Evolutionary conservation across 1,139 yeast species (phyloP).

Genomic region (Hyphopichia fennica): DNA sequence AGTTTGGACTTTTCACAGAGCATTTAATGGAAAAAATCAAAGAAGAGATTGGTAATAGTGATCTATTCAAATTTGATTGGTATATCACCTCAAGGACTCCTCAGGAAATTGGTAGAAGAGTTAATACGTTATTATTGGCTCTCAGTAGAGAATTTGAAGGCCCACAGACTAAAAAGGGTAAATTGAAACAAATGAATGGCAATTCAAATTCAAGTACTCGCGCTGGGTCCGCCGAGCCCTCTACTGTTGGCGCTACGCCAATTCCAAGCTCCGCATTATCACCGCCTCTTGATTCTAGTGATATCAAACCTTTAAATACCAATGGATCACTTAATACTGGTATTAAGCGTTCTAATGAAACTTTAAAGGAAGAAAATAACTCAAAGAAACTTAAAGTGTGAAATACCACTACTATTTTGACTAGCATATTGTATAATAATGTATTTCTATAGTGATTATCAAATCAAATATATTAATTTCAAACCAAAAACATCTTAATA

Average conservation of each 20-base stretch:
- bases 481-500: not conserved
- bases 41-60: slow-evolving; percentile 70
- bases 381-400: not conserved
- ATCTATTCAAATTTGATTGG: slow-evolving; percentile 86
- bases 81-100: slow-evolving; percentile 82
- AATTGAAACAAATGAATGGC: slow-evolving; percentile 20
- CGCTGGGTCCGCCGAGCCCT: slow-evolving; percentile 36
- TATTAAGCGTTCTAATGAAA: not conserved
- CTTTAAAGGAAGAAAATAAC: not conserved
- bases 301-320: not conserved
- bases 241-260: not conserved
- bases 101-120: slow-evolving; percentile 79
- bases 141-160: slow-evolving; percentile 81
- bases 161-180: slow-evolving; percentile 44
- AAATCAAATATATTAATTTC: slow-evolving; percentile 1
- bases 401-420: not conserved
- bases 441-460: not conserved
- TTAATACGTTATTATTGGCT: slow-evolving; percentile 74
- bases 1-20: slow-evolving; percentile 73
- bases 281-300: not conserved
- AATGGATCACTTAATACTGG: slow-evolving; percentile 2
- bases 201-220: slow-evolving; percentile 30
- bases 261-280: not conserved
- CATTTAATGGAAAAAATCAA: slow-evolving; percentile 74
- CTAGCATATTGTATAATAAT: not conserved